phyloP scores from a whole-genome alignment of 1,139 yeast genomes.

The Nakaseomyces kungkrabaensis region DNA sequence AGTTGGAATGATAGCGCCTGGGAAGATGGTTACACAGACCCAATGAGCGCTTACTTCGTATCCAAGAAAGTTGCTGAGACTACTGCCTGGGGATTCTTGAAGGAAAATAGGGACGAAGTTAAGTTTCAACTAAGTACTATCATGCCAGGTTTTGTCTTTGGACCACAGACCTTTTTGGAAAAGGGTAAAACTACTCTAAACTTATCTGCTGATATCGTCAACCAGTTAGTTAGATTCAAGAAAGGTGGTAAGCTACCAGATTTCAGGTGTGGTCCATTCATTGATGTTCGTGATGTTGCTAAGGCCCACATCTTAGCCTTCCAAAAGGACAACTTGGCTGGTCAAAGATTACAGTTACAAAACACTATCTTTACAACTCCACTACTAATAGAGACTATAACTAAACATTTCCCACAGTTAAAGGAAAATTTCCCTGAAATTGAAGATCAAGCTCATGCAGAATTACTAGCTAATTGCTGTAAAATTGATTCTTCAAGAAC shows the following conservation, averaged over 20 bases:
- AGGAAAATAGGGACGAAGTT: constrained; percentile 27
- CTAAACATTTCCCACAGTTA: constrained; percentile 29
- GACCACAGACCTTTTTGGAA: constrained; percentile 33
- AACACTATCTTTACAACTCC: constrained; percentile 28
- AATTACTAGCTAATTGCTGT: constrained; percentile 1
- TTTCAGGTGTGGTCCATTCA: constrained; percentile 16
- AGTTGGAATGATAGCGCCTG: constrained; percentile 35
- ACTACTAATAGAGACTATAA: constrained; percentile 28
- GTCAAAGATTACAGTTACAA: constrained; percentile 29
- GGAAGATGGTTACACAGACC: constrained; percentile 28
- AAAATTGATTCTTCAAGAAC: constrained; percentile 3
- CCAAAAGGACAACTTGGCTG: constrained; percentile 26
- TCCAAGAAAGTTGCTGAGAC: constrained; percentile 41
- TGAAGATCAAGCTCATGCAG: constrained; percentile 1
- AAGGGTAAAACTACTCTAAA: constrained; percentile 26
- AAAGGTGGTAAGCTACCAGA: constrained; percentile 12
- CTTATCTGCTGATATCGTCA: constrained; percentile 31
- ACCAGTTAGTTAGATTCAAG: constrained; percentile 17
- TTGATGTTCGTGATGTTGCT: constrained; percentile 50
- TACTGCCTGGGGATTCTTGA: constrained; percentile 43
- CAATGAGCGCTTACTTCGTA: constrained; percentile 33
- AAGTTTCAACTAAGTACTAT: constrained; percentile 35
- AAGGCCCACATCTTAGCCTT: constrained; percentile 40
- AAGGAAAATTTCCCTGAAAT: constrained; percentile 26
- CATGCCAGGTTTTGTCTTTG: constrained; percentile 38